Conservation (phyloP, 2,329 filamentous ascomycete species). For the Neofusicoccum laricinum region DNA sequence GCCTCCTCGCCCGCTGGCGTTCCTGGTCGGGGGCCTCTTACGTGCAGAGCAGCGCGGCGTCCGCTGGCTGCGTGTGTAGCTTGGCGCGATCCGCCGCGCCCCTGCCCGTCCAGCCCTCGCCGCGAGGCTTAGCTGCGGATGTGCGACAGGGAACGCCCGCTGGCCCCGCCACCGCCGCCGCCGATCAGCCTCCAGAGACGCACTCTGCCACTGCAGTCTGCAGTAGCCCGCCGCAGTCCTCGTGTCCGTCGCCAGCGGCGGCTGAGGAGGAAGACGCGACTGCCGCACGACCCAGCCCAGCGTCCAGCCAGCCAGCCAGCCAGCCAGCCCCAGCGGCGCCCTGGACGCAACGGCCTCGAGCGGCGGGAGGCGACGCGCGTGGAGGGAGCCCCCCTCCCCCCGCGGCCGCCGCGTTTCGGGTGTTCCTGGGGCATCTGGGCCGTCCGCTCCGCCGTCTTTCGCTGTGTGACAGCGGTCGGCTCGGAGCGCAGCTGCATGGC, state of each 20-base stretch:
- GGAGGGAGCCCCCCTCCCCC: too few relatives aligned
- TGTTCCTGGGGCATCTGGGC: not conserved
- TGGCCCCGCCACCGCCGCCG: not conserved
- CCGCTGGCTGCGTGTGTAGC: not conserved
- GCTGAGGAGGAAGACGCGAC: not conserved
- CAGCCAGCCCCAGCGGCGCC: too few relatives aligned
- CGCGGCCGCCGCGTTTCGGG: not conserved
- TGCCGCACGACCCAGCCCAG: not conserved
- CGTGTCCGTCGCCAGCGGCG: not conserved
- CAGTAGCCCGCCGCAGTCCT: not conserved
- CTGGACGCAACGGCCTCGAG: too few relatives aligned
- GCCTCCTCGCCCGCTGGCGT: not conserved
- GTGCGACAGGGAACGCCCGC: not conserved
- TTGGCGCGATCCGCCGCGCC: slow-evolving; percentile 4
- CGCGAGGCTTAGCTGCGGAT: slow-evolving; percentile 12
- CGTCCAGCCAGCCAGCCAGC: too few relatives aligned
- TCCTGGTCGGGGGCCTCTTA: not conserved
- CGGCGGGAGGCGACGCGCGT: too few relatives aligned
- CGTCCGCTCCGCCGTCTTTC: not conserved
- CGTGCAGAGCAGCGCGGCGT: slow-evolving; percentile 3
- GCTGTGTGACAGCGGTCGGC: not conserved
- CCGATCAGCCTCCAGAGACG: not conserved
- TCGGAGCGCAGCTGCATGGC: slow-evolving; percentile 2
- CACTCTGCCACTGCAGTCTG: not conserved
- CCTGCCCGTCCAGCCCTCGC: not conserved